These are phyloP conservation scores for Erodium trifolium DNA, from an alignment of 441 rosid genomes.

Conservation along the genomic window DNA sequence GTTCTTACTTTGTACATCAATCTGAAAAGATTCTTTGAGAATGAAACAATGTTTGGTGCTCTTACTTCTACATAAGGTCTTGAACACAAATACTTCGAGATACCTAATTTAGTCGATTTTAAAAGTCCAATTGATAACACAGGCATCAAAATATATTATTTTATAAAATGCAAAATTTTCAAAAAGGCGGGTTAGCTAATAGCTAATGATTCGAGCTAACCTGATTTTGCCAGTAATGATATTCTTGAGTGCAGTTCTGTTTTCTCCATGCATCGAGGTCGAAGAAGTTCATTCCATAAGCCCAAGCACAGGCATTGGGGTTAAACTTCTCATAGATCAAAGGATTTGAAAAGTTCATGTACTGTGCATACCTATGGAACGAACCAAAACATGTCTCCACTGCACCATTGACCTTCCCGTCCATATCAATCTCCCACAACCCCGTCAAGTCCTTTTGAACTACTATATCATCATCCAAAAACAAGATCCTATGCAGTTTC, in stretches of 20 bases:
- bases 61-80: no score
- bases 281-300: conserved; percentile 90
- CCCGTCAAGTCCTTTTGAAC: conserved; percentile 71
- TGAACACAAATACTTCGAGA: no score
- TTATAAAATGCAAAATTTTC: no score
- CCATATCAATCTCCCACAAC: conserved; percentile 46
- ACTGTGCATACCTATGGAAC: conserved; percentile 73
- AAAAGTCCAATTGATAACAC: no score
- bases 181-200: neutral
- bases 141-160: no score
- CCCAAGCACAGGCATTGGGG: conserved; percentile 98
- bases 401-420: conserved; percentile 86
- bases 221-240: conserved; percentile 65
- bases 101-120: no score
- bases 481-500: conserved; percentile 59
- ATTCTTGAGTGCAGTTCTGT: conserved; percentile 45
- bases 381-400: conserved; percentile 98
- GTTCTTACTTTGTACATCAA: no score
- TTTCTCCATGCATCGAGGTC: conserved; percentile 90
- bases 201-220: neutral
- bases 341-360: conserved; percentile 69
- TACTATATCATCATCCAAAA: conserved; percentile 88
- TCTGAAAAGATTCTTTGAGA: no score
- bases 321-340: conserved; percentile 74
- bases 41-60: no score